Evolutionary conservation across 2,329 filamentous ascomycete species (phyloP), one percentile per base, ranked within the genome.

Genomic region (Aureobasidium sp.): DNA sequence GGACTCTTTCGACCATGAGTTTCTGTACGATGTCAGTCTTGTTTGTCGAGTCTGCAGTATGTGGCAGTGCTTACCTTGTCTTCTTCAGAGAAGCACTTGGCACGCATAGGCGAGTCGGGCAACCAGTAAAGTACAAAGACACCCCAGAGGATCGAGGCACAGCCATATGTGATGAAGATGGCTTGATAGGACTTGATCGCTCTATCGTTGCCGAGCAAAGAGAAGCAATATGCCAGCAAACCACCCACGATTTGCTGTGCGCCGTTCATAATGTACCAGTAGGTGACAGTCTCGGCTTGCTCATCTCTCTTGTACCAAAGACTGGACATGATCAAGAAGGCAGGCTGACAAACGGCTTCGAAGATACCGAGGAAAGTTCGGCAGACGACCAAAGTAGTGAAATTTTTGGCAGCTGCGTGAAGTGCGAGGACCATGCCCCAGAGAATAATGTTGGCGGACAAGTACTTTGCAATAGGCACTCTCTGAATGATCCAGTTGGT

Each of bases 231-330:
- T 0, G 84, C 84, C 0, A 88, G 71, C 0, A 88, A 74, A 5
- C 85, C 85, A 27, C 84, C 84, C 6, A 87, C 81, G 47, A 88
- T 83, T 62, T 87, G 84, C 63, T 88, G 84, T 1, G 72, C 75
- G 2, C 84, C 84, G 64, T 86, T 87, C 40, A 50, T 58, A 10
- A 59, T 44, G 19, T 74, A 80, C 84, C 84, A 88, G 66, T 81
- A 86, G 0, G 82, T 84, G 3, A 87, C 82, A 4, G 80, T 78
- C 0, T 77, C 66, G 0, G 83, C 78, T 62, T 88, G 85, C 60
- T 88, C 84, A 53, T 56, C 51, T 29, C 83, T 74, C 56, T 79
- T 80, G 66, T 88, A 88, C 84, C 84, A 88, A 72, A 85, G 85
- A 29, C 77, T 74, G 0, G 79, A 84, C 52, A 88, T 72, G 48